Percentiles rank a stretch among this genome's conserved stretches.
Evolutionary conservation across 768 basidiomycete genomes (phyloP).

Genomic region (Filobasidium floriforme): DNA sequence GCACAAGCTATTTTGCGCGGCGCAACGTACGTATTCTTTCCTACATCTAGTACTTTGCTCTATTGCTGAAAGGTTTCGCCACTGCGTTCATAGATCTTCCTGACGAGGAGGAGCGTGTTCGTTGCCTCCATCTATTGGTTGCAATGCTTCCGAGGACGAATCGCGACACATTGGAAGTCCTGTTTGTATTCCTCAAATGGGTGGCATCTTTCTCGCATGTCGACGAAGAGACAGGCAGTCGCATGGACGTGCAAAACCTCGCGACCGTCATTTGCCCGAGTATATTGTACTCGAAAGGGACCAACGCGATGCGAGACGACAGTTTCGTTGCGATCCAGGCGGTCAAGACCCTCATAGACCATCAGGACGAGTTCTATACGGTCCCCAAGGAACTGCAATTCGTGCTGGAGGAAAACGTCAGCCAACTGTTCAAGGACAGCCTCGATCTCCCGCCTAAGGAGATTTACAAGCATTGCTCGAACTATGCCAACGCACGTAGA

Average conservation of each 20-base stretch:
- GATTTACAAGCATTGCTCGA: slow-evolving; percentile 88
- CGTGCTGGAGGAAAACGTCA: slow-evolving; percentile 80
- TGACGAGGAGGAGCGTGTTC: slow-evolving; percentile 66
- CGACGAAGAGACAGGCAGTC: slow-evolving; percentile 93
- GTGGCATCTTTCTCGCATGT: slow-evolving; percentile 97
- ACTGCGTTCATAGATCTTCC: slow-evolving; percentile 55
- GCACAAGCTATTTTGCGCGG: slow-evolving; percentile 76
- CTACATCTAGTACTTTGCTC: no score
- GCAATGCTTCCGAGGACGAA: slow-evolving; percentile 84
- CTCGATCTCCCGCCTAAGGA: slow-evolving; percentile 89
- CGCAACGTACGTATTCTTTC: slow-evolving; percentile 61
- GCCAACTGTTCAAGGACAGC: slow-evolving; percentile 66
- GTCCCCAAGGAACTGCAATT: slow-evolving; percentile 77
- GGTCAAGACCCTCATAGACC: slow-evolving; percentile 74
- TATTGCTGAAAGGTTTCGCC: neutral
- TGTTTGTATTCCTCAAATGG: slow-evolving; percentile 99
- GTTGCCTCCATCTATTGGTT: slow-evolving; percentile 75
- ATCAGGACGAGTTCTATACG: slow-evolving; percentile 92
- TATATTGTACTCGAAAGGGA: slow-evolving; percentile 77
- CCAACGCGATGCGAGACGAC: slow-evolving; percentile 81
- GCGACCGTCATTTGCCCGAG: slow-evolving; percentile 98
- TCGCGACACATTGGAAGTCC: slow-evolving; percentile 92
- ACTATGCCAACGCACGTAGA: slow-evolving; percentile 55
- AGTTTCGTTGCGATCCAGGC: slow-evolving; percentile 84
- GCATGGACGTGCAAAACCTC: slow-evolving; percentile 94